Percentiles rank a stretch among this genome's conserved stretches.
These are phyloP conservation scores for Talaromyces sp. DNA, from an alignment of 2,329 filamentous ascomycete species.

Conservation along the genomic window DNA sequence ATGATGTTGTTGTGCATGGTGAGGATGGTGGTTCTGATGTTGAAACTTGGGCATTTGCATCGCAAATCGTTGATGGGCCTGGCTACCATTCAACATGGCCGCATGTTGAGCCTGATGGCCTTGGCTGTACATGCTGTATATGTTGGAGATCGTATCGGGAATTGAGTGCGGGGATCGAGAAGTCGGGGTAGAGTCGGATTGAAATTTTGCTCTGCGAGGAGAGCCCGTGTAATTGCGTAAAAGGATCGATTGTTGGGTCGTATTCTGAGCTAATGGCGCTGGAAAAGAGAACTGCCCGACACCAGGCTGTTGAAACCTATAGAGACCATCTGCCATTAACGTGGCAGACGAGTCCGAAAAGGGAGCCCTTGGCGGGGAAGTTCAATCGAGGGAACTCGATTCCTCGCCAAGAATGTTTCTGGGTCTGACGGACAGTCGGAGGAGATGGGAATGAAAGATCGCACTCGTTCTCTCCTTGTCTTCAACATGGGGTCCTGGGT, in stretches of 20 bases:
- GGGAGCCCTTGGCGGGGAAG: conserved; percentile 32
- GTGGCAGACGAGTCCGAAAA: conserved; percentile 47
- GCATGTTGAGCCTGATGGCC: conserved; percentile 50
- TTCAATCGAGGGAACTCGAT: conserved; percentile 29
- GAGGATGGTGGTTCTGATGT: conserved; percentile 47
- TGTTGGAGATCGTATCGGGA: conserved; percentile 44
- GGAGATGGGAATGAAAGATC: conserved; percentile 38
- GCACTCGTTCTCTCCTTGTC: conserved; percentile 49
- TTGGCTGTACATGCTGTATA: conserved; percentile 50
- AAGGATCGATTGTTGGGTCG: conserved; percentile 43
- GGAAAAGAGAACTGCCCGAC: conserved; percentile 52
- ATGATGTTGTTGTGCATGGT: conserved; percentile 46
- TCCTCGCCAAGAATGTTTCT: conserved; percentile 9
- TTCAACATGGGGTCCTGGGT: conserved; percentile 48
- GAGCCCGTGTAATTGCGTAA: conserved; percentile 30
- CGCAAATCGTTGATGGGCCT: conserved; percentile 49
- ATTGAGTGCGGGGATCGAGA: conserved; percentile 48
- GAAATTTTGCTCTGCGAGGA: conserved; percentile 47
- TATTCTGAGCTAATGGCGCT: conserved; percentile 45
- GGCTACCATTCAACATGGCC: conserved; percentile 51
- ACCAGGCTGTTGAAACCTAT: conserved; percentile 55
- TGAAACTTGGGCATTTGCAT: conserved; percentile 52
- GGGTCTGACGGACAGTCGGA: conserved; percentile 11
- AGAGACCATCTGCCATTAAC: conserved; percentile 58
- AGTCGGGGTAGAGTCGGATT: conserved; percentile 49